These are phyloP conservation scores for Cryptococcus floricola DNA, from an alignment of 1,284 basidiomycete genomes.

Conservation along the genomic window DNA sequence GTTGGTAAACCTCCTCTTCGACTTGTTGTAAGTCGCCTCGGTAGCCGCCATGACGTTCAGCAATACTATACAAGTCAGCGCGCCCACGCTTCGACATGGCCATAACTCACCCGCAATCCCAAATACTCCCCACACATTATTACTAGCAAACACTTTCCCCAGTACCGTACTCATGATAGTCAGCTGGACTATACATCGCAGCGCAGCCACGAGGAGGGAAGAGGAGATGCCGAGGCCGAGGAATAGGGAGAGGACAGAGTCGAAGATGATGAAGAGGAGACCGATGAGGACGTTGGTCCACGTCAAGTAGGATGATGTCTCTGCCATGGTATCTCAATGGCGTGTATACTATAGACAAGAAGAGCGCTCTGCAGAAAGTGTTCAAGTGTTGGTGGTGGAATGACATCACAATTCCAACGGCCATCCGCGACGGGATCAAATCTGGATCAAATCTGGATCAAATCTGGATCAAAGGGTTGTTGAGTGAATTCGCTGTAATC, in stretches of 20 bases:
- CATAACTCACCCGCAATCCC: conserved; percentile 62
- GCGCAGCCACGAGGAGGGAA: conserved; percentile 64
- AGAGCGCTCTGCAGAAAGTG: no score
- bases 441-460: no score
- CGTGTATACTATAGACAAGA: no score
- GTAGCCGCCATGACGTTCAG: conserved; percentile 66
- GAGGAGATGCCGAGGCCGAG: conserved; percentile 66
- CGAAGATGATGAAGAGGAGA: conserved; percentile 62
- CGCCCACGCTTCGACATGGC: background rate
- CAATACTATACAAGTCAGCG: conserved; percentile 51
- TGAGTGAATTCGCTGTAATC: no score
- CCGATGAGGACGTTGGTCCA: conserved; percentile 71
- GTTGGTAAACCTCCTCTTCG: conserved; percentile 64
- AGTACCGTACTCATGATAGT: conserved; percentile 66
- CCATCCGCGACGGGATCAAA: no score
- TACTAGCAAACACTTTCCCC: conserved; percentile 67
- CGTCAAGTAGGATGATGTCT: conserved; percentile 48
- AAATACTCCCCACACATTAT: conserved; percentile 68
- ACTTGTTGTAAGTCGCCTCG: conserved; percentile 63
- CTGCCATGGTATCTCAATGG: conserved; percentile 1
- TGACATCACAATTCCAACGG: no score
- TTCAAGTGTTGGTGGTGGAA: no score
- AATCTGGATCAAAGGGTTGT: no score
- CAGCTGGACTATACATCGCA: conserved; percentile 72
- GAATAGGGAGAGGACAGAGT: conserved; percentile 56